Conservation (phyloP, 306 rosid genomes). For the Neltuma alba region DNA sequence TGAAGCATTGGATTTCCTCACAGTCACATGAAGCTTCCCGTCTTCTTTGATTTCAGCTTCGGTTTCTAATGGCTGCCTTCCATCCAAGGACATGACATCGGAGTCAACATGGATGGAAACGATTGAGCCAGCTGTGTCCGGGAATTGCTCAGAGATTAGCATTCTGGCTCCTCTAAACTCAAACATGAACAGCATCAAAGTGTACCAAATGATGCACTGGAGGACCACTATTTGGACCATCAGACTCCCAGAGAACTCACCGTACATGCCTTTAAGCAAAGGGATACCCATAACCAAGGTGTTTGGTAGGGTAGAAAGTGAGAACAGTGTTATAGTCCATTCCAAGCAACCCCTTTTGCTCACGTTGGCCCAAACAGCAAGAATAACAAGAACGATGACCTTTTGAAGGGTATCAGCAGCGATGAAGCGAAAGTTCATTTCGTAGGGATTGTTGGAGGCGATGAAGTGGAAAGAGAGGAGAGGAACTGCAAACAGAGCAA, state of each 20-base stretch:
- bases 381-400: slow-evolving; percentile 61
- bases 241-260: slow-evolving; percentile 71
- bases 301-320: slow-evolving; percentile 84
- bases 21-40: slow-evolving; percentile 82
- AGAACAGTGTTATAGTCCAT: slow-evolving; percentile 85
- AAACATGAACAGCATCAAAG: slow-evolving; percentile 77
- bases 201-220: slow-evolving; percentile 94
- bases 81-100: slow-evolving; percentile 79
- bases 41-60: slow-evolving; percentile 79
- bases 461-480: slow-evolving; percentile 91
- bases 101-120: slow-evolving; percentile 92
- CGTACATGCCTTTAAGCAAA: slow-evolving; percentile 83
- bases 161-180: slow-evolving; percentile 76
- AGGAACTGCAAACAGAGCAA: slow-evolving; percentile 90
- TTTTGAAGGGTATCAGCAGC: slow-evolving; percentile 90
- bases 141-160: slow-evolving; percentile 83
- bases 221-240: slow-evolving; percentile 96
- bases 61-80: slow-evolving; percentile 69
- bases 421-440: slow-evolving; percentile 77
- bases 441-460: slow-evolving; percentile 76
- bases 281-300: slow-evolving; percentile 94
- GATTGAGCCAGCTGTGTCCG: slow-evolving; percentile 82
- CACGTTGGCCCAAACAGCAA: slow-evolving; percentile 56
- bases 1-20: slow-evolving; percentile 77
- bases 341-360: slow-evolving; percentile 74